Evolutionary conservation across 2,329 filamentous ascomycete species (phyloP), one percentile per base, ranked within the genome.

Genomic region (Coniochaeta sp.): DNA sequence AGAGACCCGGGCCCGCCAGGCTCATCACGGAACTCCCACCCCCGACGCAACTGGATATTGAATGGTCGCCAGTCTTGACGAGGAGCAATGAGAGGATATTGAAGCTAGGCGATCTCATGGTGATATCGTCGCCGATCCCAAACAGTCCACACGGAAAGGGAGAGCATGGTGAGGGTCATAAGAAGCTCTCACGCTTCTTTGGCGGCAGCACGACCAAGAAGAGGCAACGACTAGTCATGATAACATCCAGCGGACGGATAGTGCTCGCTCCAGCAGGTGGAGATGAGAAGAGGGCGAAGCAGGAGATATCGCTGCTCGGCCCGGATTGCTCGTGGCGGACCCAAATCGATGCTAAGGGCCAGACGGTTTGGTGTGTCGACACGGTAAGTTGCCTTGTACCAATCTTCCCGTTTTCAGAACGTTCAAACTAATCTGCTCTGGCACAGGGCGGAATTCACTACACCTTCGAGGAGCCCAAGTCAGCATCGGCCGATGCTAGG

Each of bases 61-160:
- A 99, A 69, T 99, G 94, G 94, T 96, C 92, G 1, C 94, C 94
- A 1, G 91, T 99, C 4, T 74, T 99, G 51, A 96, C 89, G 9
- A 85, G 86, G 62, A 86, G 83, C 54, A 96, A 97, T 63, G 94
- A 99, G 69, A 83, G 94, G 31, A 99, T 99, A 59, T 69, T 99
- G 56, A 96, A 95, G 67, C 76, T 99, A 20, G 94, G 94, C 2
- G 96, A 99, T 62, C 73, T 96, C 56, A 81, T 91, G 67, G 91
- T 99, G 7, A 77, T 89, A 33, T 87, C 89, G 6, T 82, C 89
- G 2, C 87, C 91, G 9, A 78, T 91, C 50, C 79, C 87, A 9
- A 87, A 89, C 62, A 88, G 84, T 55, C 82, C 87, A 0, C 84
- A 84, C 51, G 82, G 83, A 31, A 90, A 86, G 62, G 80, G 82